phyloP scores from a whole-genome alignment of 2,329 filamentous ascomycete species.

The Talaromyces piceae region DNA sequence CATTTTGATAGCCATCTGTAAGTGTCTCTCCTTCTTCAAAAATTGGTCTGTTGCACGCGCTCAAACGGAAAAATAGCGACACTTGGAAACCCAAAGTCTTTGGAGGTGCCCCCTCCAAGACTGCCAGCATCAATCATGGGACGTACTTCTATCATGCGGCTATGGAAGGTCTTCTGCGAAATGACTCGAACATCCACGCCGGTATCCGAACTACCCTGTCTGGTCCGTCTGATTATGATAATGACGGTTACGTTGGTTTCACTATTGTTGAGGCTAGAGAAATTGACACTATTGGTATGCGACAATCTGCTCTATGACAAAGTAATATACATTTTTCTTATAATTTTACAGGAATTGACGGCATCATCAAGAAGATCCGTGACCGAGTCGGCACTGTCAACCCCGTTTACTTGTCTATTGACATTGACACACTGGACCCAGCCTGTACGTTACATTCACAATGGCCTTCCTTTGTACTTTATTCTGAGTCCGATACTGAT shows the following conservation, averaged over 20 bases:
- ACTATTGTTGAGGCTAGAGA: slow-evolving; percentile 71
- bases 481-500: background rate
- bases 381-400: slow-evolving; percentile 61
- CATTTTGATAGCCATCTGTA: slow-evolving; percentile 57
- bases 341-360: slow-evolving; percentile 53
- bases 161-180: slow-evolving; percentile 67
- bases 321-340: too few relatives aligned
- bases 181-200: slow-evolving; percentile 81
- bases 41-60: background rate
- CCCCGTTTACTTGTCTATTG: slow-evolving; percentile 74
- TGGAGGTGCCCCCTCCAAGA: slow-evolving; percentile 68
- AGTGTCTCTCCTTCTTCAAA: slow-evolving; percentile 9
- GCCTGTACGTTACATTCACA: slow-evolving; percentile 61
- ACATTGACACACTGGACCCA: slow-evolving; percentile 83
- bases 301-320: too few relatives aligned
- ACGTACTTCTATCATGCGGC: slow-evolving; percentile 83
- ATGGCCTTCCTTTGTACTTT: too few relatives aligned
- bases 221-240: slow-evolving; percentile 72
- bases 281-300: slow-evolving; percentile 55
- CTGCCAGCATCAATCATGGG: slow-evolving; percentile 74
- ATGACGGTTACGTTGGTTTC: slow-evolving; percentile 79
- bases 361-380: slow-evolving; percentile 71
- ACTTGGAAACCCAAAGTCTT: slow-evolving; percentile 80
- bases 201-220: slow-evolving; percentile 77
- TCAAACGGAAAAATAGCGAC: slow-evolving; percentile 24